These are phyloP conservation scores for Ophiocordyceps camponoti-saundersi DNA, from an alignment of 2,329 filamentous ascomycete species.

Conservation along the genomic window DNA sequence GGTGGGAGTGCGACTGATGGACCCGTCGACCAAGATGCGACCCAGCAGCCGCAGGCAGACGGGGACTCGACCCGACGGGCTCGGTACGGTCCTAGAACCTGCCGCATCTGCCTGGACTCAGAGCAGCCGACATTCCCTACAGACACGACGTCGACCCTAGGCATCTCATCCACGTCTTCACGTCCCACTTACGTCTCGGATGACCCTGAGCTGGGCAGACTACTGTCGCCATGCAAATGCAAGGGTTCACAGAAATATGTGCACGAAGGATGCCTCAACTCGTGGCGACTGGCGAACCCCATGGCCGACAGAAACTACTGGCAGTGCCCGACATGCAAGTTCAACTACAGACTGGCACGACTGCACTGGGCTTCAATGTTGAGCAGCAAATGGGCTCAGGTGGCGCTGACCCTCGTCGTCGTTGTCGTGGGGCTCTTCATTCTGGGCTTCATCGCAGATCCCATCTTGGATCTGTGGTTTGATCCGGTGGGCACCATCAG, in stretches of 20 bases:
- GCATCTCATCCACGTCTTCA: constrained; percentile 14
- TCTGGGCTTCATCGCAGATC: constrained; percentile 83
- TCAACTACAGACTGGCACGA: constrained; percentile 63
- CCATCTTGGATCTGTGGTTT: constrained; percentile 75
- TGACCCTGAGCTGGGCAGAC: constrained; percentile 54
- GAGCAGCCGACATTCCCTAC: constrained; percentile 31
- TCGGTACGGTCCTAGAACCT: constrained; percentile 55
- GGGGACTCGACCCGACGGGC: constrained; percentile 9
- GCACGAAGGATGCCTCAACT: constrained; percentile 74
- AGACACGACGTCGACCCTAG: constrained; percentile 13
- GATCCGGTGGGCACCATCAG: constrained; percentile 53
- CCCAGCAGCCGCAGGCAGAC: neutral
- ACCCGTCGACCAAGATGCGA: neutral
- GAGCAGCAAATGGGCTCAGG: constrained; percentile 48
- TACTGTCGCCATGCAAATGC: constrained; percentile 84
- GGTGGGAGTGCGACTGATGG: constrained; percentile 2
- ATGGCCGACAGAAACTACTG: constrained; percentile 53
- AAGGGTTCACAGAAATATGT: constrained; percentile 88
- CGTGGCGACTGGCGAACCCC: constrained; percentile 65
- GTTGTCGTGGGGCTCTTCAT: constrained; percentile 59
- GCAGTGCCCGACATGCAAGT: constrained; percentile 77
- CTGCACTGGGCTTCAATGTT: constrained; percentile 59
- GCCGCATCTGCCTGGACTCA: constrained; percentile 75
- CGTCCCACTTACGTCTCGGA: constrained; percentile 50
- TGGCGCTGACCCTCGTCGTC: constrained; percentile 53